Evolutionary conservation across 2,329 filamentous ascomycete species (phyloP), one percentile per base, ranked within the genome.

Genomic region (Alternaria sp.): DNA sequence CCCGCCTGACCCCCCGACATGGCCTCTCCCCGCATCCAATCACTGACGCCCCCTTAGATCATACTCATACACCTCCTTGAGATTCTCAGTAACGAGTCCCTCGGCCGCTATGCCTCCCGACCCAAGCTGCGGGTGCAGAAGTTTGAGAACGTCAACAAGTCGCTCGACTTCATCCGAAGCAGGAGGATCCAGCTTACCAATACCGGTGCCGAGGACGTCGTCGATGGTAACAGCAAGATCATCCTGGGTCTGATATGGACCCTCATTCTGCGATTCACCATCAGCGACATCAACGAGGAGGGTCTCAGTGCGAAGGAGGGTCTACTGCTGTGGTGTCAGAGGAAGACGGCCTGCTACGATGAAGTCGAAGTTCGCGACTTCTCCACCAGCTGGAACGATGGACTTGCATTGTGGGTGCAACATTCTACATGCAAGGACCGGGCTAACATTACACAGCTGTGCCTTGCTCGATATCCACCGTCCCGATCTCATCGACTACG

Each of bases 231-330:
- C 80, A 88, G 92, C 70, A 99, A 98, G 85, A 97, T 99, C 75
- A 97, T 98, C 62, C 85, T 99, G 30, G 95, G 95, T 30, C 85
- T 99, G 71, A 97, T 99, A 80, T 99, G 95, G 95, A 99, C 94
- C 6, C 85, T 99, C 65, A 99, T 99, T 90, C 84, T 97, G 68
- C 88, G 95, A 52, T 99, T 99, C 80, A 99, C 95, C 70, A 99
- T 99, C 78, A 97, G 91, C 79, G 95, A 99, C 80, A 99, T 99
- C 83, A 98, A 96, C 78, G 91, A 94, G 79, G 95, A 97, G 84
- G 95, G 95, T 67, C 90, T 98, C 88, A 97, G 94, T 54, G 95
- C 95, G 60, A 97, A 98, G 80, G 95, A 98, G 78, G 95, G 95
- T 65, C 82, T 99, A 72, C 81, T 99, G 59, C 82, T 99, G 25